A percentile compares a stretch with the other conserved stretches of the same genome.
phyloP scores from a whole-genome alignment of 768 basidiomycete species.

The Boletus subparvulus region DNA sequence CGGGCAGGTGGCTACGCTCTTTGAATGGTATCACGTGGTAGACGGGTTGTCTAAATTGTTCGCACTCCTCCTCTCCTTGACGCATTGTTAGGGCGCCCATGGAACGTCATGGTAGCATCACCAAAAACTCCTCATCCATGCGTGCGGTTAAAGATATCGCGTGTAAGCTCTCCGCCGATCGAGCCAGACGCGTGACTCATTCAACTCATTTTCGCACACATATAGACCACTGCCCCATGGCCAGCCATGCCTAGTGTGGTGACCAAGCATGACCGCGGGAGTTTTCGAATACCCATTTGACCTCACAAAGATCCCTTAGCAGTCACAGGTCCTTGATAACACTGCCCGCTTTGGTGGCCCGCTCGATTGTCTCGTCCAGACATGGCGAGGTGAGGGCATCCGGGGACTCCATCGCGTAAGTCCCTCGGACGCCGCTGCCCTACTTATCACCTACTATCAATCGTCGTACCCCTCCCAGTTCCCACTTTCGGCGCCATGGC shows the following conservation, averaged over 20 bases:
- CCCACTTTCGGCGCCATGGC: constrained; percentile 86
- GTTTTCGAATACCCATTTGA: constrained; percentile 92
- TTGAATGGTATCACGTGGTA: constrained; percentile 14
- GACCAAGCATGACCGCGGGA: constrained; percentile 46
- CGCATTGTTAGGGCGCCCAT: not conserved
- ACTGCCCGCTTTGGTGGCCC: constrained; percentile 58
- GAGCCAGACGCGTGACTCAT: not conserved
- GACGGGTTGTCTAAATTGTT: not conserved
- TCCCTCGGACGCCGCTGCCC: constrained; percentile 12
- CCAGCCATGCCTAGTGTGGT: constrained; percentile 40
- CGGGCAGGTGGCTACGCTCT: not conserved
- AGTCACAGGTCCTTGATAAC: constrained; percentile 78
- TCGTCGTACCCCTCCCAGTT: constrained; percentile 51
- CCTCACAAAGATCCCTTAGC: constrained; percentile 89
- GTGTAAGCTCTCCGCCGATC: constrained; percentile 34
- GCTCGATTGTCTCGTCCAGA: constrained; percentile 59
- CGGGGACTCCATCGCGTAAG: constrained; percentile 54
- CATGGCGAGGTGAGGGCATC: constrained; percentile 56
- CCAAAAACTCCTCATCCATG: not conserved
- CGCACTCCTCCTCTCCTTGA: not conserved
- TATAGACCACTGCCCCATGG: constrained; percentile 58
- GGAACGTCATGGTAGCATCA: not conserved
- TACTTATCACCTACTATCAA: constrained; percentile 1
- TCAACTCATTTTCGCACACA: constrained; percentile 1
- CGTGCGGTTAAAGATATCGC: constrained; percentile 45